Conservation (phyloP, 495 filamentous ascomycete genomes). For the Filosporella fistucella region DNA sequence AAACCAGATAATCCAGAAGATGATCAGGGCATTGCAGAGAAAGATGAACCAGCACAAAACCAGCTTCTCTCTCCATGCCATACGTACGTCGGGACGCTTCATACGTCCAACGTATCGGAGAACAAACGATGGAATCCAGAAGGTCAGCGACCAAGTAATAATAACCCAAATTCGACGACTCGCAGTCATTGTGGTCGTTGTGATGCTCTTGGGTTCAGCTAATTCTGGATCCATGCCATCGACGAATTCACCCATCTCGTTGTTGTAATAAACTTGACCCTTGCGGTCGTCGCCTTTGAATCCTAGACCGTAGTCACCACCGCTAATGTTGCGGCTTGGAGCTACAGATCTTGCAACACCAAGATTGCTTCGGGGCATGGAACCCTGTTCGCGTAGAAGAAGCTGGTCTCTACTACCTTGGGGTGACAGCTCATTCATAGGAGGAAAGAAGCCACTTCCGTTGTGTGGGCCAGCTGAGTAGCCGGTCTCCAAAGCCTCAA, state of each 20-base stretch:
- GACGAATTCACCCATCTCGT: constrained; percentile 49
- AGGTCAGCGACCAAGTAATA: constrained; percentile 82
- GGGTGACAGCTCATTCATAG: constrained; percentile 53
- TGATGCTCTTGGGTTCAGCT: constrained; percentile 70
- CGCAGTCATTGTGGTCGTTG: constrained; percentile 56
- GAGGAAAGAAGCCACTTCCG: constrained; percentile 67
- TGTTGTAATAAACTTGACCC: constrained; percentile 64
- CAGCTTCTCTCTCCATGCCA: constrained; percentile 93
- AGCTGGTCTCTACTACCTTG: constrained; percentile 70
- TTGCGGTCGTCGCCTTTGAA: constrained; percentile 76
- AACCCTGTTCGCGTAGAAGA: constrained; percentile 49
- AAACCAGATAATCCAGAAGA: constrained; percentile 92
- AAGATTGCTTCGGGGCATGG: constrained; percentile 40
- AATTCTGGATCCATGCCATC: constrained; percentile 66
- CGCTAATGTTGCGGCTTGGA: constrained; percentile 60
- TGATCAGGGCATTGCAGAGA: constrained; percentile 74
- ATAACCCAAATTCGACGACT: constrained; percentile 73
- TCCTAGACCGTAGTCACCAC: constrained; percentile 84
- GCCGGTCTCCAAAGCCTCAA: constrained; percentile 50
- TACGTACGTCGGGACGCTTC: constrained; percentile 93
- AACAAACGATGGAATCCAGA: constrained; percentile 88
- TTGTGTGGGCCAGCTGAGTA: constrained; percentile 53
- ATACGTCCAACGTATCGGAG: constrained; percentile 83
- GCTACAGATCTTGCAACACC: constrained; percentile 69
- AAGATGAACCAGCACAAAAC: constrained; percentile 77